These are phyloP conservation scores for Piloderma croceum DNA, from an alignment of 768 basidiomycete species.

Conservation along the genomic window DNA sequence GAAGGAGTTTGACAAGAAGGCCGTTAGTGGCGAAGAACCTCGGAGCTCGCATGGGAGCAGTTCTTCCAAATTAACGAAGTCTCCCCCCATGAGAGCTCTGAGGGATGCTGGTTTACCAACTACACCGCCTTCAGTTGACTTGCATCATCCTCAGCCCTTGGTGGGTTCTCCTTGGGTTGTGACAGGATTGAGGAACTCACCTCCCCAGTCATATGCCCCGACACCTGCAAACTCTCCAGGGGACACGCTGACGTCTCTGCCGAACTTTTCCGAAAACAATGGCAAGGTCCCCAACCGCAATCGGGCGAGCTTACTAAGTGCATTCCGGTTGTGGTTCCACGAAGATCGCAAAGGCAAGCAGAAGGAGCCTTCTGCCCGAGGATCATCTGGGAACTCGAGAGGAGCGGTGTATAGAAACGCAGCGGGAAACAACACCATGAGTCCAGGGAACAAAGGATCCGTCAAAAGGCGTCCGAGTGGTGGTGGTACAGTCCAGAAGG, in stretches of 20 bases:
- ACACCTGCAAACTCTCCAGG: slow-evolving; percentile 53
- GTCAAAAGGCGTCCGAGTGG: slow-evolving; percentile 50
- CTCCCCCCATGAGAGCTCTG: slow-evolving; percentile 53
- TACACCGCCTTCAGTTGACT: slow-evolving; percentile 47
- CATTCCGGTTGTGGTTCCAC: slow-evolving; percentile 89
- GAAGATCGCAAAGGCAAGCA: slow-evolving; percentile 88
- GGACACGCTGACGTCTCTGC: slow-evolving; percentile 44
- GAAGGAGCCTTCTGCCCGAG: slow-evolving; percentile 38
- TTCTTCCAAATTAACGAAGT: slow-evolving; percentile 63
- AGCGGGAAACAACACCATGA: background rate
- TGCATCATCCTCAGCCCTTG: slow-evolving; percentile 31
- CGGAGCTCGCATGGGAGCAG: slow-evolving; percentile 60
- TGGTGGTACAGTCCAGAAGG: slow-evolving; percentile 20
- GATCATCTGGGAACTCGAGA: slow-evolving; percentile 16
- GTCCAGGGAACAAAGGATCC: slow-evolving; percentile 30
- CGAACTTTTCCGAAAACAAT: slow-evolving; percentile 30
- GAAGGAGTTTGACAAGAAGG: slow-evolving; percentile 40
- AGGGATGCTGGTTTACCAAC: slow-evolving; percentile 41
- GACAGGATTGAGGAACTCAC: slow-evolving; percentile 39
- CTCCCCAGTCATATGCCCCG: slow-evolving; percentile 29
- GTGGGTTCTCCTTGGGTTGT: slow-evolving; percentile 75
- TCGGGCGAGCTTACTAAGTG: slow-evolving; percentile 74
- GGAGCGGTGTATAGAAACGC: slow-evolving; percentile 16
- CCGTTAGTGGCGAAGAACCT: slow-evolving; percentile 47
- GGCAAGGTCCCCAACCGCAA: slow-evolving; percentile 46